Conservation (phyloP, 441 rosid genomes). For the Populus trichocarpa region DNA sequence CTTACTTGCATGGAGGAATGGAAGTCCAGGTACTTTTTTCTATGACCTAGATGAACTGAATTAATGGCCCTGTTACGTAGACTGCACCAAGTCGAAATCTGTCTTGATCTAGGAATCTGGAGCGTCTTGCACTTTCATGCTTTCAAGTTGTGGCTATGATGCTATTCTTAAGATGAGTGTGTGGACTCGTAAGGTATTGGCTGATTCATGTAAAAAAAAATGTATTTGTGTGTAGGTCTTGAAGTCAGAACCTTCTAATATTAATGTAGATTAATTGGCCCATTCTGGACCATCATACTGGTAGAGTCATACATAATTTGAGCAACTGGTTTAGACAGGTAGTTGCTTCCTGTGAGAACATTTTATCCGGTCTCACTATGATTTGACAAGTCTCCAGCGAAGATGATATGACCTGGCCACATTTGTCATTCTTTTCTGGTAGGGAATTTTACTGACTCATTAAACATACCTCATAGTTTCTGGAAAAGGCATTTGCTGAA, state of each 20-base stretch:
- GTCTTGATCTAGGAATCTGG: background rate
- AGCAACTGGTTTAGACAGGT: background rate
- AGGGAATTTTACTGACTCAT: background rate
- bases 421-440: background rate
- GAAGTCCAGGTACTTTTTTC: conserved; percentile 54
- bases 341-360: background rate
- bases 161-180: conserved; percentile 62
- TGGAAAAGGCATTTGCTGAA: background rate
- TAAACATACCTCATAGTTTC: background rate
- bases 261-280: background rate
- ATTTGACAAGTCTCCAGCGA: background rate
- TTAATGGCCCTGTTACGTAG: background rate
- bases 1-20: conserved; percentile 59
- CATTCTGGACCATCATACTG: background rate
- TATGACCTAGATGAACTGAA: background rate
- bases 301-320: background rate
- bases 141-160: conserved; percentile 37
- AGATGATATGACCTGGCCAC: background rate
- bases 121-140: background rate
- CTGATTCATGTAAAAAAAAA: background rate
- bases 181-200: background rate
- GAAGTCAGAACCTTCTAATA: background rate
- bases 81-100: background rate
- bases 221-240: background rate
- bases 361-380: background rate